Percentiles rank a stretch among this genome's conserved stretches.
Evolutionary conservation across 352 stramenopile species (phyloP).

Genomic region (Thalassiosira livingstoniorum): DNA sequence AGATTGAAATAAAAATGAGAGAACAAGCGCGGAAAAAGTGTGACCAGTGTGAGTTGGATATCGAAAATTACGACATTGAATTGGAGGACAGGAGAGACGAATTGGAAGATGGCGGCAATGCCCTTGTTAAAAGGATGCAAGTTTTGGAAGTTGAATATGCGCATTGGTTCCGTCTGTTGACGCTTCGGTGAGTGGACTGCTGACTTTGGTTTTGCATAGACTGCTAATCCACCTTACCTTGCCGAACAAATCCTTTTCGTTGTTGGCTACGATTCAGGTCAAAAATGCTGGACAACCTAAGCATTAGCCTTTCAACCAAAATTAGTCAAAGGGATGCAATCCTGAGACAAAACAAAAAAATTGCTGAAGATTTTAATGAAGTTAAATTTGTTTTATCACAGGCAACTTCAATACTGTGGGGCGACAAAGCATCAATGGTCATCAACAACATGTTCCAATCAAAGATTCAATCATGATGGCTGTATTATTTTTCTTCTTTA

Average conservation of each 20-base stretch:
- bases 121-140: constrained; percentile 5
- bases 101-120: background rate
- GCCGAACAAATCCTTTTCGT: too few relatives aligned
- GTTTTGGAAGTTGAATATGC: background rate
- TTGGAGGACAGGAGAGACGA: constrained; percentile 7
- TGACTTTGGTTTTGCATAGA: background rate
- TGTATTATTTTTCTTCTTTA: too few relatives aligned
- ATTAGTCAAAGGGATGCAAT: too few relatives aligned
- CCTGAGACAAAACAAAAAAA: background rate
- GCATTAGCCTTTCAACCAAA: too few relatives aligned
- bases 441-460: background rate
- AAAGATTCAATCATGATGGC: too few relatives aligned
- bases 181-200: constrained; percentile 1
- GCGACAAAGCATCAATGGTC: background rate
- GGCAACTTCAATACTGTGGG: background rate
- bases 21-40: background rate
- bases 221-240: background rate
- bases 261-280: too few relatives aligned
- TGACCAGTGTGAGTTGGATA: background rate
- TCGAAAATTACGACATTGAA: constrained; percentile 5
- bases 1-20: background rate
- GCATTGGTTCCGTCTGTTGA: background rate
- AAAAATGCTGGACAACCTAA: too few relatives aligned
- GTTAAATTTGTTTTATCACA: background rate
- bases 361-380: background rate